Percentiles rank a stretch among this genome's conserved stretches.
Evolutionary conservation across 78 protist species (phyloP).

Genomic region (Planoprotostelium fungivorum): DNA sequence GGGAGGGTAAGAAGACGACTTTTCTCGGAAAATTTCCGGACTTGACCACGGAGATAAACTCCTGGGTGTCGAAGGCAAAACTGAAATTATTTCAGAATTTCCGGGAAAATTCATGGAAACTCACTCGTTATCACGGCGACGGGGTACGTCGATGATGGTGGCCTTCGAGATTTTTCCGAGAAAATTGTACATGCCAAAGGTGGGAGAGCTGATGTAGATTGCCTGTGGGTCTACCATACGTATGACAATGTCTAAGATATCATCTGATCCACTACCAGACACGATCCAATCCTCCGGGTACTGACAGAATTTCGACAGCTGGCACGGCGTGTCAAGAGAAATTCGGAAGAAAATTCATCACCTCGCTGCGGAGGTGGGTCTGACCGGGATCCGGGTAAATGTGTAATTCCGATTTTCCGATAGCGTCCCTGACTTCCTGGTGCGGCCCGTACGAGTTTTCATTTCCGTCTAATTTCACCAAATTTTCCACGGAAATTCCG

Average conservation of each 20-base stretch:
- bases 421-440: not conserved
- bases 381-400: conserved; percentile 11
- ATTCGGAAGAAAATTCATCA: too few relatives aligned
- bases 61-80: not conserved
- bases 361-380: not conserved
- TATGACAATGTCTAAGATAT: not conserved
- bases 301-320: not conserved
- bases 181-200: conserved; percentile 5
- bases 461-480: not conserved
- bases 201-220: not conserved
- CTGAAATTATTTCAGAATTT: not conserved
- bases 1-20: not conserved
- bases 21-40: not conserved
- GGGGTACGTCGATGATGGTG: not conserved
- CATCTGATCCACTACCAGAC: conserved; percentile 2
- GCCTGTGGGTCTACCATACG: not conserved
- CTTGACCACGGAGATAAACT: not conserved
- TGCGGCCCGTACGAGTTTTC: conserved; percentile 7
- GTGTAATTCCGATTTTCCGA: not conserved
- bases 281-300: conserved; percentile 3
- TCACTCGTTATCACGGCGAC: not conserved
- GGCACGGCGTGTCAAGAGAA: too few relatives aligned
- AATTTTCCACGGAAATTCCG: not conserved
- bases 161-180: not conserved
- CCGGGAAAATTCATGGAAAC: not conserved